These are phyloP conservation scores for Populus ilicifolia DNA, from an alignment of 345 rosid species.

Conservation along the genomic window DNA sequence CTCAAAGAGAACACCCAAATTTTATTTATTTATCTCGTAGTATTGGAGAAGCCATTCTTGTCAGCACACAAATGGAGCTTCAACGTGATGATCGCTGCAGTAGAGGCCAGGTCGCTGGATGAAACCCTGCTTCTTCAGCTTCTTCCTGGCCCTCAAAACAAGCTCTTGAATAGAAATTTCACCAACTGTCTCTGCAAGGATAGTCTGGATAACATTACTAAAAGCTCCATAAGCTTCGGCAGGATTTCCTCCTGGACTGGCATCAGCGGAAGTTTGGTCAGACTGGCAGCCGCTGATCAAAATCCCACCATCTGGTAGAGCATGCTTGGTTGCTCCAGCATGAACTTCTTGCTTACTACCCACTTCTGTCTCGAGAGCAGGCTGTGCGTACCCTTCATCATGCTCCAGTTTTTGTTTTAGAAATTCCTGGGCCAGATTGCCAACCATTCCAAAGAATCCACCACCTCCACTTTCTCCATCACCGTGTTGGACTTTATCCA, in stretches of 20 bases:
- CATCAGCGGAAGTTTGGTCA: conserved; percentile 94
- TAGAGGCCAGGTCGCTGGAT: conserved; percentile 92
- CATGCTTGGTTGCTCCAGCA: conserved; percentile 64
- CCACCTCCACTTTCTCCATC: conserved; percentile 45
- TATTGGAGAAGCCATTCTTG: neutral
- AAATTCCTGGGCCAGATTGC: conserved; percentile 75
- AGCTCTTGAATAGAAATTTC: conserved; percentile 52
- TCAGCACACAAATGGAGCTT: conserved; percentile 58
- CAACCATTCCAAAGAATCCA: conserved; percentile 76
- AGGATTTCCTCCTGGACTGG: conserved; percentile 68
- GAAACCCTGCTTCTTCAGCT: conserved; percentile 73
- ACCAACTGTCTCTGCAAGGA: conserved; percentile 63
- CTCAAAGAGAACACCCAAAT: neutral
- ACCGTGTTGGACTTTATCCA: conserved; percentile 50
- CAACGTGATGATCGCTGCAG: conserved; percentile 62
- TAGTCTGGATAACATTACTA: conserved; percentile 84
- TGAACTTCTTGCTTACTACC: conserved; percentile 68
- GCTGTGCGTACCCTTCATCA: conserved; percentile 59
- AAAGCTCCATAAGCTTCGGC: conserved; percentile 82
- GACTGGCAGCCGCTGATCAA: conserved; percentile 91
- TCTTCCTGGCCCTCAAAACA: conserved; percentile 59
- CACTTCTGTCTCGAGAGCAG: conserved; percentile 68
- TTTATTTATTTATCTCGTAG: neutral
- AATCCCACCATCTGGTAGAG: conserved; percentile 72
- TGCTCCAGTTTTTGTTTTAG: conserved; percentile 70